Conservation (phyloP, 331 rosid species). For the Pyrus hybrid region DNA sequence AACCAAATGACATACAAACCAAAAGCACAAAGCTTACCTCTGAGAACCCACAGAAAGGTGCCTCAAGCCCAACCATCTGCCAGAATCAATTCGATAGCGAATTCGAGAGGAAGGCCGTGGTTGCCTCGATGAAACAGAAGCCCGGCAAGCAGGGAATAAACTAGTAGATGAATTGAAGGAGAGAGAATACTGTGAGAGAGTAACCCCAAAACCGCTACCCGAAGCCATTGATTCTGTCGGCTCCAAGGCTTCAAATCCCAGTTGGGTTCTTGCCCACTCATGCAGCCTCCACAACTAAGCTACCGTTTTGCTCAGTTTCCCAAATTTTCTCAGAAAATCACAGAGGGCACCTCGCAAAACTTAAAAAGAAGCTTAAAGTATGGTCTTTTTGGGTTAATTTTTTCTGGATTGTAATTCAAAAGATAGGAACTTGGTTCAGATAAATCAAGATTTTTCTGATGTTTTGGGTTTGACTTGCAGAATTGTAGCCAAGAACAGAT, state of each 20-base stretch:
- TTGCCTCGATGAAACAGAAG: conserved; percentile 17
- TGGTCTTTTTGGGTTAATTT: not conserved
- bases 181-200: conserved; percentile 15
- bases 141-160: conserved; percentile 26
- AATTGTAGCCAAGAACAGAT: not conserved
- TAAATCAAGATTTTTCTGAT: not conserved
- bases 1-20: not conserved
- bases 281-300: conserved; percentile 48
- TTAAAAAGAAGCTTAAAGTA: not conserved
- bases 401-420: not conserved
- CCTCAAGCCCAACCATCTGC: conserved; percentile 43
- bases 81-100: conserved; percentile 54
- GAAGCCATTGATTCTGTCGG: conserved; percentile 53
- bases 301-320: not conserved
- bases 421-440: not conserved
- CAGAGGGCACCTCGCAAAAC: not conserved
- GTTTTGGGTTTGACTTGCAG: not conserved
- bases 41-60: conserved; percentile 19
- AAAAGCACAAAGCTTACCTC: conserved; percentile 17
- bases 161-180: conserved; percentile 11
- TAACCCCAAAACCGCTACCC: conserved; percentile 37
- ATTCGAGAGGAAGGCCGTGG: conserved; percentile 35
- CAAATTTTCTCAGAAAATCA: not conserved
- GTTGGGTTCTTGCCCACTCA: conserved; percentile 49
- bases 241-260: conserved; percentile 39